These are phyloP conservation scores for Alternaria arbusti DNA, from an alignment of 2,329 filamentous ascomycete species.

Conservation along the genomic window DNA sequence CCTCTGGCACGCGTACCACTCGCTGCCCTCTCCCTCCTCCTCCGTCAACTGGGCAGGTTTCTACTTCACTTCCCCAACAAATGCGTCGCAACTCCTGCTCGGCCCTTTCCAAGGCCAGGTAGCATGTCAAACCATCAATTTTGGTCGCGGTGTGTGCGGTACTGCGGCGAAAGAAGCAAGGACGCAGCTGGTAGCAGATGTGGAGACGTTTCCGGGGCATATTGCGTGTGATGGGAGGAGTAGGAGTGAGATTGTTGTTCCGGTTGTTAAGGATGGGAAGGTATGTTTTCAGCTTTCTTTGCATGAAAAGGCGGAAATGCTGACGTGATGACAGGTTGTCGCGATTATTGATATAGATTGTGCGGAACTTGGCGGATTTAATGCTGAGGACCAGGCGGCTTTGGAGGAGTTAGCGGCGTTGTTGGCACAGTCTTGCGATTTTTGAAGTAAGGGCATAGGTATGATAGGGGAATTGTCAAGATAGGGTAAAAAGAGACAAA, in stretches of 20 bases:
- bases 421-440: constrained; percentile 44
- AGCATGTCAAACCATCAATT: constrained; percentile 78
- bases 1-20: constrained; percentile 81
- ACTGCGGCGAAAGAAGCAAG: constrained; percentile 64
- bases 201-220: constrained; percentile 77
- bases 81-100: constrained; percentile 67
- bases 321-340: too few relatives aligned
- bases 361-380: constrained; percentile 69
- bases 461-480: background rate
- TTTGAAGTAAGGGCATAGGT: constrained; percentile 11
- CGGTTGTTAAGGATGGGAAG: constrained; percentile 63
- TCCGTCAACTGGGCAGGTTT: constrained; percentile 81
- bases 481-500: background rate
- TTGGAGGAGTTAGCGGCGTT: constrained; percentile 65
- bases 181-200: constrained; percentile 72
- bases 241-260: constrained; percentile 82
- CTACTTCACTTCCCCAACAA: constrained; percentile 47
- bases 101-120: constrained; percentile 78
- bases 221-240: constrained; percentile 81
- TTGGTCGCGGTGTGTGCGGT: constrained; percentile 78
- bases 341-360: constrained; percentile 85
- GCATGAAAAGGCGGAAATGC: too few relatives aligned
- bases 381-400: constrained; percentile 68
- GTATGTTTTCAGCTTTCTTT: too few relatives aligned
- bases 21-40: constrained; percentile 68